Evolutionary conservation across 192 early-diverging fungal genomes (phyloP).

Genomic region (Backusella westeae): DNA sequence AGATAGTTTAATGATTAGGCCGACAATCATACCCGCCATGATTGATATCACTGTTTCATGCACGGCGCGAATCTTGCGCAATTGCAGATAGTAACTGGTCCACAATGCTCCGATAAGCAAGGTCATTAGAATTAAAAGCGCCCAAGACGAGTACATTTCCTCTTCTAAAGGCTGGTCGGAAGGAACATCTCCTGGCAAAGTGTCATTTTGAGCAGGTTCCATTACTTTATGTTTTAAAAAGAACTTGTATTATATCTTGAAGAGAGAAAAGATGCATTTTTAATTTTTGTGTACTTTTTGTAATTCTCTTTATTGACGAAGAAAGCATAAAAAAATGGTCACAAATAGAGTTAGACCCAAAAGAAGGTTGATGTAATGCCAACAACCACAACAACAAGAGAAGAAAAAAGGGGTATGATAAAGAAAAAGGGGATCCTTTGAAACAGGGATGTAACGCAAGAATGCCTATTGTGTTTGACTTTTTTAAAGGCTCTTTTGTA

Average conservation of each 20-base stretch:
- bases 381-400: neutral
- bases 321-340: neutral
- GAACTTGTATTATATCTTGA: neutral
- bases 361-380: neutral
- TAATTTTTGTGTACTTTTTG: too few species aligned
- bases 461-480: too few species aligned
- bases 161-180: conserved; percentile 50
- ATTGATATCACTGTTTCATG: conserved; percentile 98
- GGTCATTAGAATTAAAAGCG: conserved; percentile 82
- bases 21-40: conserved; percentile 76
- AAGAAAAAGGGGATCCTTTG: too few species aligned
- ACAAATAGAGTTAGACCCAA: neutral
- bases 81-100: conserved; percentile 87
- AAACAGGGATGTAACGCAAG: too few species aligned
- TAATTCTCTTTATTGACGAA: neutral
- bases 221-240: neutral
- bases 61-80: conserved; percentile 81
- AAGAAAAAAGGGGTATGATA: neutral
- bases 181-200: neutral
- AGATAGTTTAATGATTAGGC: conserved; percentile 57
- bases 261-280: neutral
- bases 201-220: conserved; percentile 10
- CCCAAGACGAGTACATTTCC: conserved; percentile 76
- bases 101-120: conserved; percentile 84
- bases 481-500: too few species aligned